Conservation (phyloP, 2,329 filamentous ascomycete genomes). For the Metarhizium sp. region DNA sequence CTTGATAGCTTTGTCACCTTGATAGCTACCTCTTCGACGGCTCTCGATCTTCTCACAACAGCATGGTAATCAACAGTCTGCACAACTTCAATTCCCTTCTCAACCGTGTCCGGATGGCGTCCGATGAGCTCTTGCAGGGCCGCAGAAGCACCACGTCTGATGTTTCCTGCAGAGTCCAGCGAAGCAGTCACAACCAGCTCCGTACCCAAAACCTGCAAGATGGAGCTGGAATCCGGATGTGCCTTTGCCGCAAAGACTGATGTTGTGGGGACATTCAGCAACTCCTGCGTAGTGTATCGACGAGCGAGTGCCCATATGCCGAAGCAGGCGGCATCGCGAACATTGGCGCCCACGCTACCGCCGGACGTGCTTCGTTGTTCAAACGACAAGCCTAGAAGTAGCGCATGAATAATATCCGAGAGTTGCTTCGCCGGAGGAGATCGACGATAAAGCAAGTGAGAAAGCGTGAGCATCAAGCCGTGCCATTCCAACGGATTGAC, state of each 20-base stretch:
- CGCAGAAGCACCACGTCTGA: constrained; percentile 83
- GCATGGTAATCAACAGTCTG: constrained; percentile 90
- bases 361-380: constrained; percentile 82
- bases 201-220: constrained; percentile 70
- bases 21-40: constrained; percentile 67
- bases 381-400: constrained; percentile 75
- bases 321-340: constrained; percentile 92
- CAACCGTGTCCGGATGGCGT: constrained; percentile 77
- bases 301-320: constrained; percentile 89
- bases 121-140: constrained; percentile 91
- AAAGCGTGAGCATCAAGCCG: constrained; percentile 77
- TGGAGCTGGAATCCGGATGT: constrained; percentile 29
- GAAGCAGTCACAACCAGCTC: constrained; percentile 76
- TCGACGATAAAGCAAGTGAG: constrained; percentile 76
- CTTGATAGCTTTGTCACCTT: constrained; percentile 56
- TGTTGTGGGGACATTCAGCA: constrained; percentile 51
- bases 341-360: constrained; percentile 77
- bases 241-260: constrained; percentile 32
- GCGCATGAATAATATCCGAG: constrained; percentile 62
- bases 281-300: constrained; percentile 72
- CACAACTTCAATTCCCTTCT: constrained; percentile 74
- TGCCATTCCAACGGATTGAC: constrained; percentile 87
- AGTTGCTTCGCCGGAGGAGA: constrained; percentile 66
- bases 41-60: constrained; percentile 77
- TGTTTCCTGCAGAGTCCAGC: constrained; percentile 86